These are phyloP conservation scores for Thelonectria rubi DNA, from an alignment of 2,329 filamentous ascomycete genomes.

Conservation along the genomic window DNA sequence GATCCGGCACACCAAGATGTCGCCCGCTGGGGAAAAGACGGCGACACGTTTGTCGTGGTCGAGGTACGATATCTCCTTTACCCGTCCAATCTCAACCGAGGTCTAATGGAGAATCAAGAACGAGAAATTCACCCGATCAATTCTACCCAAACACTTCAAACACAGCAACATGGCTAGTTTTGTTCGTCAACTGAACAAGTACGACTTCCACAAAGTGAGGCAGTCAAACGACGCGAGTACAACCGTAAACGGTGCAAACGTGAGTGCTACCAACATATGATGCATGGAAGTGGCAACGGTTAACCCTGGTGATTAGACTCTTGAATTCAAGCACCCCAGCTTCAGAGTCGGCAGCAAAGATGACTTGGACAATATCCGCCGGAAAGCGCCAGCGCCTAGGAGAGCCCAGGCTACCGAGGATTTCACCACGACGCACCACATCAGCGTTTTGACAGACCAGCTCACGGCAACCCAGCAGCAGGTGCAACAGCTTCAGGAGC, in stretches of 20 bases:
- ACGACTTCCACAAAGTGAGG: slow-evolving; percentile 98
- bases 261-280: slow-evolving; percentile 34
- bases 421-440: slow-evolving; percentile 83
- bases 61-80: slow-evolving; percentile 69
- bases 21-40: slow-evolving; percentile 93
- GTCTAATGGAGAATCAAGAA: slow-evolving; percentile 66
- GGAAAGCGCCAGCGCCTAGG: slow-evolving; percentile 91
- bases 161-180: slow-evolving; percentile 99
- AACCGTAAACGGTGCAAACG: slow-evolving; percentile 49
- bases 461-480: slow-evolving; percentile 92
- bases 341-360: slow-evolving; percentile 97
- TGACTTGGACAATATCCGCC: slow-evolving; percentile 92
- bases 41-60: slow-evolving; percentile 95
- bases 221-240: slow-evolving; percentile 51
- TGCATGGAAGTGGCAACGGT: neutral
- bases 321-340: slow-evolving; percentile 94
- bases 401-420: slow-evolving; percentile 76
- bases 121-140: slow-evolving; percentile 97
- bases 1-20: slow-evolving; percentile 92
- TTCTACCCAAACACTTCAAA: slow-evolving; percentile 98
- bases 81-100: slow-evolving; percentile 24
- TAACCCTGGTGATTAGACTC: slow-evolving; percentile 53
- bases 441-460: slow-evolving; percentile 88
- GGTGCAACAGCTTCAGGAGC: slow-evolving; percentile 84
- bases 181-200: slow-evolving; percentile 94